A percentile compares a stretch with the other conserved stretches of the same genome.
phyloP scores from a whole-genome alignment of 371 early-diverging fungal species.

The Mortierella sp. region DNA sequence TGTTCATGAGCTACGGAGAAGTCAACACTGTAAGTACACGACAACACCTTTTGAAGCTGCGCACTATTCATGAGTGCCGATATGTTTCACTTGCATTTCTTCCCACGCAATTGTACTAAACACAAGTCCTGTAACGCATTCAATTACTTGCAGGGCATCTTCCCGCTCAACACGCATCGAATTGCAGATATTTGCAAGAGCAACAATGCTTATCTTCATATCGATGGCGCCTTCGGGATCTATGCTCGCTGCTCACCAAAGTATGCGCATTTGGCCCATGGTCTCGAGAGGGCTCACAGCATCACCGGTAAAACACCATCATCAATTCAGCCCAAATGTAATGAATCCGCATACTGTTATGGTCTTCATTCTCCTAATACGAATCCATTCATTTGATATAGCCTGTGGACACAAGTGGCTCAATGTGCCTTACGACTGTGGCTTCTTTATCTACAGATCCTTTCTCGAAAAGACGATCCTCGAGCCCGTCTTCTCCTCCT shows the following conservation, averaged over 20 bases:
- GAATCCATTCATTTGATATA: background rate
- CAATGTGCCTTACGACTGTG: slow-evolving; percentile 66
- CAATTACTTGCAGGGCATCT: slow-evolving; percentile 28
- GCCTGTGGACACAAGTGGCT: slow-evolving; percentile 64
- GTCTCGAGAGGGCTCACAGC: slow-evolving; percentile 60
- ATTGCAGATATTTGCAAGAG: slow-evolving; percentile 39
- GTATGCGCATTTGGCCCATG: slow-evolving; percentile 39
- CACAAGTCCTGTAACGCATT: background rate
- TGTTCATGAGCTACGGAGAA: slow-evolving; percentile 54
- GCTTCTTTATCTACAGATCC: slow-evolving; percentile 56
- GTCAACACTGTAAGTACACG: slow-evolving; percentile 51
- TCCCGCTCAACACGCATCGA: slow-evolving; percentile 33
- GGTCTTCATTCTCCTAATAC: too few relatives aligned
- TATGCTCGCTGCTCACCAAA: slow-evolving; percentile 52
- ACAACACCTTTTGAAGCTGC: too few relatives aligned
- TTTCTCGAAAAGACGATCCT: slow-evolving; percentile 42
- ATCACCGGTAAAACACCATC: slow-evolving; percentile 55
- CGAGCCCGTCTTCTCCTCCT: slow-evolving; percentile 37
- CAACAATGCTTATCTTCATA: slow-evolving; percentile 49
- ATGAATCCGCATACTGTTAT: too few relatives aligned
- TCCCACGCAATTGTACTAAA: too few relatives aligned
- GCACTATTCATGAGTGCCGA: too few relatives aligned
- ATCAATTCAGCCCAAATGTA: background rate
- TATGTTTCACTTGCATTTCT: too few relatives aligned
- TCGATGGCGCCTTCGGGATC: slow-evolving; percentile 57